Base-by-base conservation (phyloP, 2,329 filamentous ascomycete genomes). In the Alternaria longipes region DNA sequence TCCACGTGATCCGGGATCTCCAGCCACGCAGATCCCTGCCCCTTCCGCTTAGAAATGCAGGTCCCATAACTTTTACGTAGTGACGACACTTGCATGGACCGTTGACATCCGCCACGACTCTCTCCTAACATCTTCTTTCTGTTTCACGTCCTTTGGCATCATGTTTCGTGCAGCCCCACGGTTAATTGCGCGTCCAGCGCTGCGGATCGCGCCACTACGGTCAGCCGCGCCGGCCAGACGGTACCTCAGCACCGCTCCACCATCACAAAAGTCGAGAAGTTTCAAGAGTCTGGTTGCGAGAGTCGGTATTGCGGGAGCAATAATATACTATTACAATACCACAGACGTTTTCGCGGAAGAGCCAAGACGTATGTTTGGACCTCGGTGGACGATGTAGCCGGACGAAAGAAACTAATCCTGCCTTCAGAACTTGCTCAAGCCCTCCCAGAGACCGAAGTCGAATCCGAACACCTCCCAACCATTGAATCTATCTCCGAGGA, bases 261-360 rank as follows among this genome's bases (percentile, higher is more conserved):
- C 90, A 4, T 84, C 87, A 67, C 83, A 87, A 74, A 91, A 89
- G 81, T 88, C 88, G 72, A 84, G 92, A 78, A 91, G 89, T 77
- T 97, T 92, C 91, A 97, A 94, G 85, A 90, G 89, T 78, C 85
- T 89, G 53, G 85, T 85, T 4, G 78, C 87, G 72, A 87, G 94
- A 82, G 90, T 93, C 87, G 92, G 89, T 67, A 76, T 95, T 57
- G 94, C 92, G 0, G 85, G 84, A 60, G 92, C 86, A 20, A 89
- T 90, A 46, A 82, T 98, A 51, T 99, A 98, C 82, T 97, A 92
- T 81, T 99, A 98, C 80, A 97, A 93, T 83, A 97, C 93, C 8
- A 94, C 90, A 74, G 87, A 89, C 55, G 84, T 93, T 22, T 98
- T 98, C 79, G 91, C 93, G 16, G 92, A 97, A 72, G 90, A 96